These are phyloP conservation scores for Citropsis articulata DNA, from an alignment of 345 rosid species.

Conservation along the genomic window DNA sequence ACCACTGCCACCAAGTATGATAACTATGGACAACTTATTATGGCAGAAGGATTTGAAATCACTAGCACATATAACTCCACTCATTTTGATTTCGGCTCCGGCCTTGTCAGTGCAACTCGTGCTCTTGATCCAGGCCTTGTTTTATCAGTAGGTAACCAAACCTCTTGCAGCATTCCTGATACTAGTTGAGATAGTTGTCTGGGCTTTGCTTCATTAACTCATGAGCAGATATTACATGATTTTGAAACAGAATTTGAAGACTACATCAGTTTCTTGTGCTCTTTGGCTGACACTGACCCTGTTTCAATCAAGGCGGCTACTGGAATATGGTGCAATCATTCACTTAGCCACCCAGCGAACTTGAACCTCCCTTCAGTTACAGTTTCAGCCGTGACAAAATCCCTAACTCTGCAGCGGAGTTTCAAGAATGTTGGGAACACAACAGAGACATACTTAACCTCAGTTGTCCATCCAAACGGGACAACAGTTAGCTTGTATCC, in stretches of 20 bases:
- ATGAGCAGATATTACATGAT: neutral
- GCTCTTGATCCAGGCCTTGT: constrained; percentile 86
- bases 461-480: constrained; percentile 65
- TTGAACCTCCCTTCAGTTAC: constrained; percentile 80
- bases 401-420: constrained; percentile 43
- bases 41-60: constrained; percentile 43
- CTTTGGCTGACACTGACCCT: constrained; percentile 46
- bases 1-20: constrained; percentile 61
- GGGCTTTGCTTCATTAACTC: neutral
- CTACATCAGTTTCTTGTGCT: constrained; percentile 67
- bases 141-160: constrained; percentile 49
- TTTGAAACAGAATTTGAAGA: constrained; percentile 54
- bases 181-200: neutral
- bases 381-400: constrained; percentile 44
- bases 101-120: constrained; percentile 58
- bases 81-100: constrained; percentile 70
- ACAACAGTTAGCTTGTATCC: constrained; percentile 52
- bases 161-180: neutral
- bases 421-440: constrained; percentile 52
- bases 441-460: constrained; percentile 50
- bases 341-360: constrained; percentile 52
- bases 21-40: constrained; percentile 48
- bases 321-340: constrained; percentile 45
- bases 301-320: constrained; percentile 39
- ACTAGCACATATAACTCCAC: constrained; percentile 40